Conservation (phyloP, 179 eudicot species). For the Beta corolliflora region DNA sequence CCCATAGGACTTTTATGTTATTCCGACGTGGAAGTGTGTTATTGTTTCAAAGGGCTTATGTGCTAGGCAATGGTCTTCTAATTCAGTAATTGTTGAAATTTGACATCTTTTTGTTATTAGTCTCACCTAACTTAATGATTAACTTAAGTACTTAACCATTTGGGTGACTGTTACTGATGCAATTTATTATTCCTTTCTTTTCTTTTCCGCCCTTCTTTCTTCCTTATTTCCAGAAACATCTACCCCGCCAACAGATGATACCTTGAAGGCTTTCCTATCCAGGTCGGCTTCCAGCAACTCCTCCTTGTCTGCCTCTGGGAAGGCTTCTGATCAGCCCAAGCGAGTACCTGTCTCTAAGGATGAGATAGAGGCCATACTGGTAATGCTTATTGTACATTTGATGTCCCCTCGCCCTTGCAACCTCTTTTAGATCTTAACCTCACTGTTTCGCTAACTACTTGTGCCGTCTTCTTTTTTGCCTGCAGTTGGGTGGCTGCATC, state of each 20-base stretch:
- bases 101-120: neutral
- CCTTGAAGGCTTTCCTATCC: constrained; percentile 47
- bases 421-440: neutral
- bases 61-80: neutral
- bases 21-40: neutral
- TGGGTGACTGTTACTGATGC: neutral
- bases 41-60: neutral
- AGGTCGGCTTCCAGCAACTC: constrained; percentile 46
- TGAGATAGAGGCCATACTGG: constrained; percentile 84
- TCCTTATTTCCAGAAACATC: constrained; percentile 43
- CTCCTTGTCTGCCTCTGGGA: constrained; percentile 55
- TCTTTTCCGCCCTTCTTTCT: neutral
- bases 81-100: neutral
- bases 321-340: constrained; percentile 86
- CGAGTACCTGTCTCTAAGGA: constrained; percentile 70
- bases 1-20: neutral
- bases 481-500: constrained; percentile 82
- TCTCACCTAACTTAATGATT: neutral
- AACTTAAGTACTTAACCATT: neutral
- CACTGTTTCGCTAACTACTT: neutral
- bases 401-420: neutral
- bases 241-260: constrained; percentile 36
- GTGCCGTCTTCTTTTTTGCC: constrained; percentile 7
- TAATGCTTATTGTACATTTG: constrained; percentile 28
- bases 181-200: neutral